Evolutionary conservation across 2,329 filamentous ascomycete genomes (phyloP), one percentile per base, ranked within the genome.

Genomic region (Penicillium sp.): DNA sequence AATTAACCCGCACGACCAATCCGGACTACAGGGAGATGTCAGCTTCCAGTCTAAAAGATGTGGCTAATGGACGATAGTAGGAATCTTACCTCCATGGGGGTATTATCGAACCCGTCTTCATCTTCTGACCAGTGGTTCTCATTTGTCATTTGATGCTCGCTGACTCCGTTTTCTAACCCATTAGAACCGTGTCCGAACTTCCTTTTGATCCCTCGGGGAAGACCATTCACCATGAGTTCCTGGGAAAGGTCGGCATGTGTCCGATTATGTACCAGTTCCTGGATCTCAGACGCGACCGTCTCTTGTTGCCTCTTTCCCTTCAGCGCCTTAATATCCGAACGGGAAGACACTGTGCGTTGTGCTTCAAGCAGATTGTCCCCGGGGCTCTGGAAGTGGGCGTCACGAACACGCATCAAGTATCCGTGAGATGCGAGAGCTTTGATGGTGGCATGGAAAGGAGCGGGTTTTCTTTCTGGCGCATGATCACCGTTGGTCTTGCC

Each of bases 1-100:
- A 88, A 70, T 96, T 97, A 54, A 97, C 81, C 27, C 88, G 86
- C 49, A 98, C 80, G 35, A 93, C 82, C 62, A 92, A 80, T 56
- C 89, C 84, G 49, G 86, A 83, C 87, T 96, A 69, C 19, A 9
- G 26, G 1, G 55, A 35, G n/a, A 43, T 21, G n/a, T 58, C 49
- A 59, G 51, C 62, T 54, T 46, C 22, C 19, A 43, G 5, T 43
- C 8, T 8, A 10, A n/a, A 7, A 26, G 4, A 51, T 10, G 9
- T 27, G 26, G 8, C 24, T 3, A 8, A 26, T 27, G 14, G 9
- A 29, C 3, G 19, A 24, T n/a, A 13, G 19, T 2, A 16, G 14
- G 14, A 11, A 16, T n/a, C 69, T 68, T 67, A 77, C 75, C 63
- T 77, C 74, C 71, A 77, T 71, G 42, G 72, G 71, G 22, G 66